Evolutionary conservation across 441 rosid species (phyloP).

Genomic region (Biscutella laevigata): DNA sequence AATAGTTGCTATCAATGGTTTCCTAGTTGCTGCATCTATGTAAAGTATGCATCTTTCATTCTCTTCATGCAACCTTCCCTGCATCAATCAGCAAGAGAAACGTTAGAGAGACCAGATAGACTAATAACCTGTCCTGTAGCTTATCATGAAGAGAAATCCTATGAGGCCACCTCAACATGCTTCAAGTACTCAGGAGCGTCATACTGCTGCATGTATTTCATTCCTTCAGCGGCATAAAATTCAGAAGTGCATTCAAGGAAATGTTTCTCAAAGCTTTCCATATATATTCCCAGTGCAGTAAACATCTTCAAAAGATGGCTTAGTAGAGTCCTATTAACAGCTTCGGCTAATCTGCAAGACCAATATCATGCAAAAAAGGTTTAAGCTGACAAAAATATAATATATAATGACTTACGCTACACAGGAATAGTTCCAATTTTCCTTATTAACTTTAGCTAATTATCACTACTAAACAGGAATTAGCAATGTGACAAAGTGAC

Average conservation of each 20-base stretch:
- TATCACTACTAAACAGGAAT: background rate
- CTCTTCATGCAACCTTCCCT: conserved; percentile 92
- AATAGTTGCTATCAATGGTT: conserved; percentile 72
- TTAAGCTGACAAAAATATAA: background rate
- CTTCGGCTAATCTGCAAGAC: conserved; percentile 72
- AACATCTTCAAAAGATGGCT: conserved; percentile 97
- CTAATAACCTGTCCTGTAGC: conserved; percentile 1
- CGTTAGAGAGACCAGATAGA: conserved; percentile 5
- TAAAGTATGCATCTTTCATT: conserved; percentile 90
- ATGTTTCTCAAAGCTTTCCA: conserved; percentile 85
- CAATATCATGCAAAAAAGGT: conserved; percentile 9
- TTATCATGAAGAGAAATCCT: background rate
- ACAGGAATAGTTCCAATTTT: background rate
- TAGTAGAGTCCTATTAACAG: conserved; percentile 79
- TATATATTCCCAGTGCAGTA: conserved; percentile 89
- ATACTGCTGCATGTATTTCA: conserved; percentile 91
- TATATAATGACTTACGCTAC: background rate
- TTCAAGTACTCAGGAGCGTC: conserved; percentile 96
- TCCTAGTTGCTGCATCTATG: conserved; percentile 80
- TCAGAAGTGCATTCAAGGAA: conserved; percentile 90
- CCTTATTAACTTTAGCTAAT: background rate
- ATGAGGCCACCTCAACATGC: conserved; percentile 75
- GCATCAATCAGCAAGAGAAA: conserved; percentile 24
- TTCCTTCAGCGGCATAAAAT: conserved; percentile 94
- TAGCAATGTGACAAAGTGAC: background rate